A percentile compares a stretch with the other conserved stretches of the same genome.
Evolutionary conservation across 2,329 filamentous ascomycete species (phyloP).

Genomic region (Monosporascus sp.): DNA sequence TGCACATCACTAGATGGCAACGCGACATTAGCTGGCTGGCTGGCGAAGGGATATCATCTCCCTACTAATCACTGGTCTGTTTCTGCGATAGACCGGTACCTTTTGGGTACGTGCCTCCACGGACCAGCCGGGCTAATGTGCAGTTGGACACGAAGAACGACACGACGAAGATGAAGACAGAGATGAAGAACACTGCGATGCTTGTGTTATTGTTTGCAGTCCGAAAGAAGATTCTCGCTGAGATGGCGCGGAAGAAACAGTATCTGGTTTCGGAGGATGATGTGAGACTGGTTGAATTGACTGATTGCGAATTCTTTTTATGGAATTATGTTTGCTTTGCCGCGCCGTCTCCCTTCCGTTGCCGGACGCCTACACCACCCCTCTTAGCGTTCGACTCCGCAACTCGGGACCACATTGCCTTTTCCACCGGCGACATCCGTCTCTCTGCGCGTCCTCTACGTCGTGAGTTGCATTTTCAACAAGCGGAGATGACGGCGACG

Average conservation of each 20-base stretch:
- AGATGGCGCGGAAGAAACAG: no score
- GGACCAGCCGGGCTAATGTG: conserved; percentile 15
- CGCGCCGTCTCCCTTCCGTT: no score
- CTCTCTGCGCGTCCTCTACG: background rate
- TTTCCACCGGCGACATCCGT: background rate
- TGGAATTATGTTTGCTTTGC: no score
- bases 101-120: conserved; percentile 13
- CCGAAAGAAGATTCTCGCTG: background rate
- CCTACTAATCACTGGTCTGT: conserved; percentile 21
- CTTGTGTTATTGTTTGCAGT: background rate
- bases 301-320: no score
- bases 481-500: background rate
- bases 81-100: conserved; percentile 12
- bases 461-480: background rate
- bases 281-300: no score
- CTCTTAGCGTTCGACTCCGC: background rate
- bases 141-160: conserved; percentile 26
- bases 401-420: background rate
- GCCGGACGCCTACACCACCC: background rate
- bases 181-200: conserved; percentile 8
- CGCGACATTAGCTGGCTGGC: conserved; percentile 17
- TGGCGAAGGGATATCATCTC: conserved; percentile 6
- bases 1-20: conserved; percentile 29
- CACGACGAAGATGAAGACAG: conserved; percentile 22
- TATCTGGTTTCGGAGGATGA: no score